Evolutionary conservation across 2,329 filamentous ascomycete genomes (phyloP).

Genomic region (Diaporthe eres): DNA sequence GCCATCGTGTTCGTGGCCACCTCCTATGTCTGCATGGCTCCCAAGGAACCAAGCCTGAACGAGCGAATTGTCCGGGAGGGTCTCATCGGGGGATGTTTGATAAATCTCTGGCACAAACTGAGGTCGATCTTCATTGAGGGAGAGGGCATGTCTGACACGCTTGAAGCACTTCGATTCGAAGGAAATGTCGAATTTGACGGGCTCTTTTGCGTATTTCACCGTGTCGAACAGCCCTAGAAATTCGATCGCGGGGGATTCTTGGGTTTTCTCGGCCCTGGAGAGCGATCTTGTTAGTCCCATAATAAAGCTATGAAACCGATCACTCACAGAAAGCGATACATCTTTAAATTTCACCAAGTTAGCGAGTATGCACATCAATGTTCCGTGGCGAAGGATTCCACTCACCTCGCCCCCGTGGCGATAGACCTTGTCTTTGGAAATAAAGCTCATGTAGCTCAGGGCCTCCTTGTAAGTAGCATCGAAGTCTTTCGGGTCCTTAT

Average conservation of each 20-base stretch:
- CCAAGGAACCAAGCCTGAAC: neutral
- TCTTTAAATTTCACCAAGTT: neutral
- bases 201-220: neutral
- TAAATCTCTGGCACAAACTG: neutral
- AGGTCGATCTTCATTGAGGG: neutral
- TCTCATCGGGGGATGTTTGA: neutral
- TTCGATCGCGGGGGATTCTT: neutral
- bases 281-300: neutral
- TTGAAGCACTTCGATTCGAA: neutral
- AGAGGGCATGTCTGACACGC: neutral
- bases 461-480: conserved; percentile 1
- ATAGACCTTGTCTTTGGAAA: neutral
- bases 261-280: neutral
- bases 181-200: neutral
- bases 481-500: neutral
- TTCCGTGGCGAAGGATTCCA: neutral
- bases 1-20: neutral
- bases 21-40: neutral
- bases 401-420: neutral
- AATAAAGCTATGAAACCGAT: neutral
- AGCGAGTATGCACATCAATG: neutral
- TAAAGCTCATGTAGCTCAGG: neutral
- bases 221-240: neutral
- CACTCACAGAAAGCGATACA: neutral
- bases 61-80: neutral